A percentile compares a stretch with the other conserved stretches of the same genome.
Conservation (phyloP, 208 protist genomes). For the Plasmodiophora brassicae region DNA sequence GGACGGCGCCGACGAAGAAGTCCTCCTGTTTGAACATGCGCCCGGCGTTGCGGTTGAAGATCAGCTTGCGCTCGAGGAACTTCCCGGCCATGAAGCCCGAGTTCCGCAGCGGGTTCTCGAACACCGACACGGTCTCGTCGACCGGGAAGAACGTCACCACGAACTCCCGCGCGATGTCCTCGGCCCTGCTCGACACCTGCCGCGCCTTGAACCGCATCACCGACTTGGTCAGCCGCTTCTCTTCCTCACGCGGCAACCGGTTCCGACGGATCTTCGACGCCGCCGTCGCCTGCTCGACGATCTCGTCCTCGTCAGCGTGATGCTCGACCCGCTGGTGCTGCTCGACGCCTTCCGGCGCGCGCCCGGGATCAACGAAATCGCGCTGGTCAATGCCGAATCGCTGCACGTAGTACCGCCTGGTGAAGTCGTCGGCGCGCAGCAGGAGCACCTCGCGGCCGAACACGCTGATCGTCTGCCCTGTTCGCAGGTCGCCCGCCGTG, state of each 20-base stretch:
- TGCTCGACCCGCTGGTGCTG: not conserved
- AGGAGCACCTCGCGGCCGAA: not conserved
- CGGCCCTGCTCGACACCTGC: slow-evolving; percentile 6
- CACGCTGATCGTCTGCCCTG: not conserved
- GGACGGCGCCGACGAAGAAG: slow-evolving; percentile 27
- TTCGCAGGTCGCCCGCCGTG: slow-evolving; percentile 27
- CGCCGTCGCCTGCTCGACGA: not conserved
- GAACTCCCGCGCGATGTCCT: slow-evolving; percentile 40
- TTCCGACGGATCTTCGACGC: slow-evolving; percentile 37
- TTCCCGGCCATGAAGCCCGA: slow-evolving; percentile 49
- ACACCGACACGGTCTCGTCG: slow-evolving; percentile 44
- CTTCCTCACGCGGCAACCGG: not conserved
- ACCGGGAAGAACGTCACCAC: slow-evolving; percentile 45
- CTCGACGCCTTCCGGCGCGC: slow-evolving; percentile 8
- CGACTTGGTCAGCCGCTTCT: not conserved
- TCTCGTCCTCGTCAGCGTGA: slow-evolving; percentile 36
- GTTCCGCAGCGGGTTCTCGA: slow-evolving; percentile 44
- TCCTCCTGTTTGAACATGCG: not conserved
- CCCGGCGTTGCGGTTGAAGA: slow-evolving; percentile 39
- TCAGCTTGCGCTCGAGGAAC: slow-evolving; percentile 38
- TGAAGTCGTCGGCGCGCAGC: not conserved
- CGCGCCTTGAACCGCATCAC: slow-evolving; percentile 35
- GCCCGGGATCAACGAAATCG: not conserved
- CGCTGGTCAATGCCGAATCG: not conserved
- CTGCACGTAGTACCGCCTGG: not conserved